A percentile compares a stretch with the other conserved stretches of the same genome.
Conservation (phyloP, 2,329 filamentous ascomycete species). For the Phialophora expanda region DNA sequence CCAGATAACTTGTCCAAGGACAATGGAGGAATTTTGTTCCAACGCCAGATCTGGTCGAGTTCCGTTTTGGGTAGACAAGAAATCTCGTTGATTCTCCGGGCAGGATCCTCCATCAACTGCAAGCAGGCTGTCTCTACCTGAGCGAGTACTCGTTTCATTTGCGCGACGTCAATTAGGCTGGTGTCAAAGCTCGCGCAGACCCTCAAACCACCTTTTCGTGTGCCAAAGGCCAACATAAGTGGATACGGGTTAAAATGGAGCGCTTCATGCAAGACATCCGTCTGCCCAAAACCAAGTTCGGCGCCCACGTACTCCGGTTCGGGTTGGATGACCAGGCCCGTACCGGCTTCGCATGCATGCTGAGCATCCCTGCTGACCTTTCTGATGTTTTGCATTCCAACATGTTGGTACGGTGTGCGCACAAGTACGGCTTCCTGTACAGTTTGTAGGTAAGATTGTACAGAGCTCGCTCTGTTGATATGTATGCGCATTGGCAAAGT, state of each 20-base stretch:
- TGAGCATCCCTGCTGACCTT: slow-evolving; percentile 57
- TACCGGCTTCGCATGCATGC: slow-evolving; percentile 55
- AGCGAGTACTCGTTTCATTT: slow-evolving; percentile 60
- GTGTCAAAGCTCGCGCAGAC: slow-evolving; percentile 70
- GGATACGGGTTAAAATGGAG: slow-evolving; percentile 59
- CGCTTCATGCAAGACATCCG: slow-evolving; percentile 64
- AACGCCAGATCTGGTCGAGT: slow-evolving; percentile 49
- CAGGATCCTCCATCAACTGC: slow-evolving; percentile 50
- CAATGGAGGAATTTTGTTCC: slow-evolving; percentile 49
- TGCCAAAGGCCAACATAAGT: slow-evolving; percentile 56
- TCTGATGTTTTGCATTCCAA: slow-evolving; percentile 60
- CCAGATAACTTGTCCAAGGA: slow-evolving; percentile 41
- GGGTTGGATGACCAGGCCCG: slow-evolving; percentile 50
- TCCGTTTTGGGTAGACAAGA: slow-evolving; percentile 44
- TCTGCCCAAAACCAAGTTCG: slow-evolving; percentile 46
- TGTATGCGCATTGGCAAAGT: slow-evolving; percentile 53
- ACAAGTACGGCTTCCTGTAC: slow-evolving; percentile 63
- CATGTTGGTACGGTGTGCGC: slow-evolving; percentile 69
- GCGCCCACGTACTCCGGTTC: slow-evolving; percentile 46
- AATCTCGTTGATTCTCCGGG: slow-evolving; percentile 42
- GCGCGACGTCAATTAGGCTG: slow-evolving; percentile 58
- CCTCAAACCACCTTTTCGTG: slow-evolving; percentile 58
- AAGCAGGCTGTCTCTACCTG: slow-evolving; percentile 60
- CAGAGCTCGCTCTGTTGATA: slow-evolving; percentile 46
- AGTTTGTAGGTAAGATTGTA: slow-evolving; percentile 59